Conservation (phyloP, 306 rosid species). For the Malus orientalis region DNA sequence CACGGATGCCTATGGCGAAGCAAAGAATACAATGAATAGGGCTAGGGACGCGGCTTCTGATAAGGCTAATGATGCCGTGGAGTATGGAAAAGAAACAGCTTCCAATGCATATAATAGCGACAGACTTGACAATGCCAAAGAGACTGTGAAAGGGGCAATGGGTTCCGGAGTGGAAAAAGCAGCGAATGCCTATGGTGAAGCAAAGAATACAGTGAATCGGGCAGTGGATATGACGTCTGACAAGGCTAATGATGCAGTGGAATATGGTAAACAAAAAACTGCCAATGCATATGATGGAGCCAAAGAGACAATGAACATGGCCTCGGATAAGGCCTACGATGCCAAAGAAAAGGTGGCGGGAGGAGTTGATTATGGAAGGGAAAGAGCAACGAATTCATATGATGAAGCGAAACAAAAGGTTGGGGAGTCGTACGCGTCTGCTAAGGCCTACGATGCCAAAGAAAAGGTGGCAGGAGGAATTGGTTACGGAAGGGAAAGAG, state of each 20-base stretch:
- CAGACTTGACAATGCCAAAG: constrained; percentile 2
- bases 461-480: constrained; percentile 4
- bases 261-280: constrained; percentile 11
- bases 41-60: neutral
- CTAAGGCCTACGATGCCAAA: constrained; percentile 14
- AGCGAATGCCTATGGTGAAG: neutral
- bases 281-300: constrained; percentile 4
- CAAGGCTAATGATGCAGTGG: constrained; percentile 2
- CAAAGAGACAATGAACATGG: constrained; percentile 5
- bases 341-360: constrained; percentile 15
- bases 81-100: constrained; percentile 15
- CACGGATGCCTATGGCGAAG: neutral
- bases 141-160: neutral
- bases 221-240: neutral
- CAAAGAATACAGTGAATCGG: neutral
- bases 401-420: constrained; percentile 23
- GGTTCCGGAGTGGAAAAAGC: neutral
- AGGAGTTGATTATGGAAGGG: constrained; percentile 4
- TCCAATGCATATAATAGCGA: neutral
- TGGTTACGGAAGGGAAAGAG: constrained; percentile 9
- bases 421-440: constrained; percentile 6
- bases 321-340: constrained; percentile 6
- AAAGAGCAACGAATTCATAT: constrained; percentile 26
- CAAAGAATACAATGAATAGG: neutral
- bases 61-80: neutral